Percentiles rank a stretch among this genome's conserved stretches.
Conservation (phyloP, 140 eudicot genomes). For the Ambrosia hybrid region DNA sequence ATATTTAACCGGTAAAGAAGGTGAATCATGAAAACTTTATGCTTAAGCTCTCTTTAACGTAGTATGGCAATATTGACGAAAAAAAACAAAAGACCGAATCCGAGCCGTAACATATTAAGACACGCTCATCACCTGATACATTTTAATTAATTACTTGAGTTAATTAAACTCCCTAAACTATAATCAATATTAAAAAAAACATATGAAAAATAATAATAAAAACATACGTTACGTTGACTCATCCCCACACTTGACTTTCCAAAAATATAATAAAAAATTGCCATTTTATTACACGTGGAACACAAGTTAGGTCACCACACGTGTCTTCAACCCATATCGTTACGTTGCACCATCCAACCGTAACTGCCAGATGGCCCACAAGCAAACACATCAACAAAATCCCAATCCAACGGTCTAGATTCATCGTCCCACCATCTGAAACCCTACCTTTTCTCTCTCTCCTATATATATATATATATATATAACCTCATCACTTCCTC, state of each 20-base stretch:
- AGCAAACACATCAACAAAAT: too few species aligned
- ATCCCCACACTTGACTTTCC: background rate
- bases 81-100: background rate
- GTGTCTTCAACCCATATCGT: background rate
- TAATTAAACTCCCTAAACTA: background rate
- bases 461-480: conserved; percentile 16
- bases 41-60: background rate
- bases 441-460: conserved; percentile 11
- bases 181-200: too few species aligned
- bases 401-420: conserved; percentile 36
- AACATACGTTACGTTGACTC: background rate
- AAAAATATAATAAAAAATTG: too few species aligned
- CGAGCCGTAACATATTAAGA: background rate
- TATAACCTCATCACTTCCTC: background rate
- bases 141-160: too few species aligned
- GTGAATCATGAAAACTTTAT: background rate
- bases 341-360: background rate
- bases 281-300: background rate
- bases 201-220: too few species aligned
- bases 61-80: background rate
- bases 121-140: background rate
- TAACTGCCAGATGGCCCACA: conserved; percentile 1
- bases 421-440: background rate
- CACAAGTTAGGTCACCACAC: background rate
- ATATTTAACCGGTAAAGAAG: background rate